Percentiles rank a stretch among this genome's conserved stretches.
These are phyloP conservation scores for Pleurotus eryngii DNA, from an alignment of 768 basidiomycete genomes.

Conservation along the genomic window DNA sequence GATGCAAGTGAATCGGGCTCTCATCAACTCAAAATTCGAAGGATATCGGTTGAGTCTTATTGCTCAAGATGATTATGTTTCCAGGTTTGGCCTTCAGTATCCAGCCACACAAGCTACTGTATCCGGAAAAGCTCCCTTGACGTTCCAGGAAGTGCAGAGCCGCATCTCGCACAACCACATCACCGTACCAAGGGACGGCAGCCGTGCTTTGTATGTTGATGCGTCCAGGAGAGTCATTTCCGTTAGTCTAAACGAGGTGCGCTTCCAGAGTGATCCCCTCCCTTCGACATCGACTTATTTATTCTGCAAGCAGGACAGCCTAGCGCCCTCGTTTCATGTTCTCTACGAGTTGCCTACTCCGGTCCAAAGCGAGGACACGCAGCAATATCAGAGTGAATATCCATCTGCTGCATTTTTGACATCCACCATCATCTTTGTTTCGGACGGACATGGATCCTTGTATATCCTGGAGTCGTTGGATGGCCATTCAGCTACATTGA, in stretches of 20 bases:
- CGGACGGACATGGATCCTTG: slow-evolving; percentile 70
- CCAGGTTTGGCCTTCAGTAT: slow-evolving; percentile 48
- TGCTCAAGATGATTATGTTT: slow-evolving; percentile 51
- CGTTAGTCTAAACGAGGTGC: slow-evolving; percentile 55
- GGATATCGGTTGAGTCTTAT: slow-evolving; percentile 74
- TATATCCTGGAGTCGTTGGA: slow-evolving; percentile 51
- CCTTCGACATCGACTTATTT: not conserved
- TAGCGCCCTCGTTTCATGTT: slow-evolving; percentile 48
- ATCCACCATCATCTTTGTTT: slow-evolving; percentile 45
- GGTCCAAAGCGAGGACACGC: slow-evolving; percentile 36
- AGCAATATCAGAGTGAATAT: slow-evolving; percentile 60
- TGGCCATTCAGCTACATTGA: slow-evolving; percentile 35
- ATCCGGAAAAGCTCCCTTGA: slow-evolving; percentile 58
- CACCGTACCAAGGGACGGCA: slow-evolving; percentile 39
- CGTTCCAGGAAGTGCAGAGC: slow-evolving; percentile 80
- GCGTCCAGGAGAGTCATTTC: slow-evolving; percentile 55
- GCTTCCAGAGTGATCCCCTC: not conserved
- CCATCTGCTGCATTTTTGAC: slow-evolving; percentile 64
- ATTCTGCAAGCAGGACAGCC: slow-evolving; percentile 42
- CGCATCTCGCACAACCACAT: slow-evolving; percentile 86
- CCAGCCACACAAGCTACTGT: slow-evolving; percentile 58
- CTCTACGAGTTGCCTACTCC: slow-evolving; percentile 61
- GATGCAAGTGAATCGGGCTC: slow-evolving; percentile 34
- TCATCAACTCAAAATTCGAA: slow-evolving; percentile 82
- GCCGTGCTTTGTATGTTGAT: slow-evolving; percentile 66